Evolutionary conservation across 805 yeast genomes (phyloP), one percentile per base, ranked within the genome.

Genomic region (Ogataea degrootiae): DNA sequence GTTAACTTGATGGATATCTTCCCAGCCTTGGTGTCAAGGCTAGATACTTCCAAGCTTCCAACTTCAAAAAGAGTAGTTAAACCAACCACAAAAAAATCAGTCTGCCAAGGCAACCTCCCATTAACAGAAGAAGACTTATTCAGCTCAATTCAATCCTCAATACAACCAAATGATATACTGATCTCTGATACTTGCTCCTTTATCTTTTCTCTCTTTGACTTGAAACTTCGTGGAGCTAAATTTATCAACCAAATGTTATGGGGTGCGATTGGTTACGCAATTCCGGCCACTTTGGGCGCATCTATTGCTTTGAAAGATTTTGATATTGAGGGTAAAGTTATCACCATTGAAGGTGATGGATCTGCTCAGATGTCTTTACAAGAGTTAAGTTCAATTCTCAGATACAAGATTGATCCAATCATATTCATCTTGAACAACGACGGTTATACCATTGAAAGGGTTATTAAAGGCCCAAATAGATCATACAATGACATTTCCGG

Each of bases 361-460:
- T 72, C 80, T 4, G 79, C 80, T 1, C 79, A 77, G 60, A 77
- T 76, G 80, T 71, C 78, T 2, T 55, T 72, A 39, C 81, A 76
- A 57, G 81, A 77, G 48, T 58, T 75, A 42, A 71, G 75, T 1
- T 66, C 76, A 0, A 68, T 63, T 46, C 48, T 75, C 35, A 67
- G 77, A 50, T 68, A 69, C 51, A 63, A 68, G 15, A 57, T 70
- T 16, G 60, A 62, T 48, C 79, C 80, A 1, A 66, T 66, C 21
- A 57, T 77, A 14, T 67, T 74, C 50, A 60, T 77, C 17, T 58
- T 77, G 56, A 77, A 77, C 53, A 77, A 77, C 52, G 73, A 70
- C 34, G 81, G 81, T 0, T 77, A 77, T 57, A 74, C 80, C 0
- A 73, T 77, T 45, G 81, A 76, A 59, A 62, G 81, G 53, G 69